A percentile compares a stretch with the other conserved stretches of the same genome.
Evolutionary conservation across 345 rosid species (phyloP).

Genomic region (Excoecaria agallocha): DNA sequence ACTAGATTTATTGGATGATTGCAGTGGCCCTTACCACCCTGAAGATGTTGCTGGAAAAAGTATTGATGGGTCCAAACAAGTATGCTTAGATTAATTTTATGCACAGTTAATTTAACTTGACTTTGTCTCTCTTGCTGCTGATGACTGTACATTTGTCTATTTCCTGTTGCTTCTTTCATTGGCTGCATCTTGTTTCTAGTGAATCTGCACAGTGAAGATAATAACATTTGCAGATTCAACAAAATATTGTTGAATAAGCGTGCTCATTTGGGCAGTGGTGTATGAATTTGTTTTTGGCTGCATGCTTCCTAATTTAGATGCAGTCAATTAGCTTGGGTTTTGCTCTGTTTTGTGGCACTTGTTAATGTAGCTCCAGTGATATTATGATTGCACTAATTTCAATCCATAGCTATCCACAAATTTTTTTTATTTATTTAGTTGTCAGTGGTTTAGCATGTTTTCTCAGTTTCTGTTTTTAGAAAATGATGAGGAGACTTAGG

Average conservation of each 20-base stretch:
- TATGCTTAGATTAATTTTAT: conserved; percentile 28
- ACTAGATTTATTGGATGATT: neutral
- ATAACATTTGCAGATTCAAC: neutral
- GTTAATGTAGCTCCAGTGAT: neutral
- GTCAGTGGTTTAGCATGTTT: neutral
- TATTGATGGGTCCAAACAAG: conserved; percentile 51
- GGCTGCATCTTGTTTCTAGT: conserved; percentile 2
- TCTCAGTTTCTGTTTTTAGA: neutral
- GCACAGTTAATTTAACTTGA: neutral
- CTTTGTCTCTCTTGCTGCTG: neutral
- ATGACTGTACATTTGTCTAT: neutral
- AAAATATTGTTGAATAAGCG: neutral
- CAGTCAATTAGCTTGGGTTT: neutral
- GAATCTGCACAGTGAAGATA: neutral
- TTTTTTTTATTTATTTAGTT: neutral
- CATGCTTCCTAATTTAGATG: neutral
- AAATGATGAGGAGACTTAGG: neutral
- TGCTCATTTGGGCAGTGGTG: neutral
- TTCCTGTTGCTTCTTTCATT: neutral
- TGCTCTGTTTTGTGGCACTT: neutral
- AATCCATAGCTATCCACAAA: neutral
- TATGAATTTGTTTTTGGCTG: neutral
- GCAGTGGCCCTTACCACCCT: conserved; percentile 40
- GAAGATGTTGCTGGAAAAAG: conserved; percentile 43
- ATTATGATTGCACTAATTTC: neutral